Conservation (phyloP, 192 early-diverging fungal species). For the Radiomyces spectabilis region DNA sequence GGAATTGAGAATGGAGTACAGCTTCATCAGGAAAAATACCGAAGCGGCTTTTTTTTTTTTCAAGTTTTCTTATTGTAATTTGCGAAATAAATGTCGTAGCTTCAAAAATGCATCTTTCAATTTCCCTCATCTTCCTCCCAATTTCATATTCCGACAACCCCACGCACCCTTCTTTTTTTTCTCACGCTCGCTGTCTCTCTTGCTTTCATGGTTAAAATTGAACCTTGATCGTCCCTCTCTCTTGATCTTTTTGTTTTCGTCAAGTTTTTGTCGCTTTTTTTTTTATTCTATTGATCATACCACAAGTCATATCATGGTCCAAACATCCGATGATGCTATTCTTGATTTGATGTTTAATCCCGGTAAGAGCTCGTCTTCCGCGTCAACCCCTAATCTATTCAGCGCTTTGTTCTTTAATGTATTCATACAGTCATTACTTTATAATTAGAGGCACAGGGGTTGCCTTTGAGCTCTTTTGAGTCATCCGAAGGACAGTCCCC, state of each 20-base stretch:
- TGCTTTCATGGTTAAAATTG: neutral
- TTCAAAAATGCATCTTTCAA: too few species aligned
- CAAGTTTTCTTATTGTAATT: too few species aligned
- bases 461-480: constrained; percentile 19
- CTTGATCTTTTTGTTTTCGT: neutral
- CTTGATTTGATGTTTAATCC: constrained; percentile 28
- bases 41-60: too few species aligned
- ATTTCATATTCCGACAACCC: neutral
- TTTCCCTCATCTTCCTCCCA: neutral
- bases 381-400: neutral
- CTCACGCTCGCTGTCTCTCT: neutral
- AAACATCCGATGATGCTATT: constrained; percentile 20
- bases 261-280: neutral
- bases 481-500: constrained; percentile 9
- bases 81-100: too few species aligned
- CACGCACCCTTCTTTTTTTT: neutral
- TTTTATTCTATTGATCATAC: neutral
- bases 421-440: neutral
- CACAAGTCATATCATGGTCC: neutral
- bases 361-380: constrained; percentile 3
- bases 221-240: neutral
- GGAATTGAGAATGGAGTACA: too few species aligned
- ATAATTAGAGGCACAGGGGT: constrained; percentile 23
- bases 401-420: neutral
- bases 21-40: too few species aligned